Evolutionary conservation across 1,284 basidiomycete species (phyloP), one percentile per base, ranked within the genome.

Genomic region (Apiotrichum laibachii): DNA sequence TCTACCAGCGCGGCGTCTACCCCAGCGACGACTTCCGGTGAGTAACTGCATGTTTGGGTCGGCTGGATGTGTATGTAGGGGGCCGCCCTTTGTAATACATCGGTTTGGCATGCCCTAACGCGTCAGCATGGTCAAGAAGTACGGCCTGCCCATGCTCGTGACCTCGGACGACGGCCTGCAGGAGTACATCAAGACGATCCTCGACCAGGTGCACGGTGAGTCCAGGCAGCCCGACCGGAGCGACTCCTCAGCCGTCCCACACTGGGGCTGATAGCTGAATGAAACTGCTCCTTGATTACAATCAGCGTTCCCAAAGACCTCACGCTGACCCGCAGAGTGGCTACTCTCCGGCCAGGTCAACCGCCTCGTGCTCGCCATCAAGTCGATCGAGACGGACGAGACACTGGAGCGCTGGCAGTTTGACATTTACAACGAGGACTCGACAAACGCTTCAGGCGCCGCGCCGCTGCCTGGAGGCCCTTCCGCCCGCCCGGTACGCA

Each of bases 381-480:
- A 99, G 64, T 90, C 92, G 33, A 92, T 94, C 72, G 95, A 99
- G 71, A 88, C 90, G 18, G 85, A 90, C 49, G 87, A 88, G 61
- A 90, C 94, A 1, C 83, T 97, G 52, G 96, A 99, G 77, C 84
- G 96, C 64, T 99, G 96, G 96, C 93, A 97, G 56, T 99, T 99
- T 77, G 93, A 98, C 78, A 85, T 99, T 70, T 88, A 93, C 70
- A 84, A 94, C 47, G 80, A 83, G 63, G 79, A 80, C 40, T 56
- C 59, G 46, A 35, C 62, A 58, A 60, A 49, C 21, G 49, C 46
- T n/a, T 51, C 44, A 4, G 56, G 40, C 31, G 54, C 52, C 3
- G 21, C 35, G 2, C 19, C 49, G 8, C 52, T 60, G 21, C 56
- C 56, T 4, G 62, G 44, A n/a, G 53, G 45, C 53, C 65, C 63